These are phyloP conservation scores for Metschnikowia baotianmanensis DNA, from an alignment of 805 yeast genomes.

Conservation along the genomic window DNA sequence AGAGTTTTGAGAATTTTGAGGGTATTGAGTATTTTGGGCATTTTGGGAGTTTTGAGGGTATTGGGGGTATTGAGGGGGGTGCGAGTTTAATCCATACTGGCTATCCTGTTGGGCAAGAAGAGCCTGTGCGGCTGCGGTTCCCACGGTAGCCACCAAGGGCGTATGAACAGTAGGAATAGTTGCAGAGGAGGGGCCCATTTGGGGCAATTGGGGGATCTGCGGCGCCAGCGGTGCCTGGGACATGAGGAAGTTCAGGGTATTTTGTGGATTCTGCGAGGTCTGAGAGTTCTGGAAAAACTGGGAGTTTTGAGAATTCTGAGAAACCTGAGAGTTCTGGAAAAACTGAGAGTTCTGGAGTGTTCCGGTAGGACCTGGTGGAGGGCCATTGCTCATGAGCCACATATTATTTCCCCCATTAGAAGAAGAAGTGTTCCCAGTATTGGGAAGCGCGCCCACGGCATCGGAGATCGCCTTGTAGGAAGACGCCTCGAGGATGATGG, in stretches of 20 bases:
- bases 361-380: conserved; percentile 1
- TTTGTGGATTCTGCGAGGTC: no score
- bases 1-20: no score
- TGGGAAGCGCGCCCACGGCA: conserved; percentile 13
- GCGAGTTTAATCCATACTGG: conserved; percentile 3
- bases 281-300: no score
- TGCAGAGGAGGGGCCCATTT: neutral
- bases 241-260: neutral
- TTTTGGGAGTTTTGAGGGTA: no score
- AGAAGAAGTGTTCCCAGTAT: no score
- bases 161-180: conserved; percentile 13
- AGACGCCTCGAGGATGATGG: conserved; percentile 67
- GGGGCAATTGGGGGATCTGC: neutral
- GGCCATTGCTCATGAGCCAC: conserved; percentile 12
- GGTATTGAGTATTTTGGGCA: no score
- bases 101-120: conserved; percentile 15
- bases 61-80: no score
- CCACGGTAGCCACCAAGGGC: conserved; percentile 18
- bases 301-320: neutral
- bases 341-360: neutral
- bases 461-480: conserved; percentile 20
- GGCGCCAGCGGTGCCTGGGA: neutral
- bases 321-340: neutral
- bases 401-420: no score
- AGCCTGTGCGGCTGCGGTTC: conserved; percentile 19